Evolutionary conservation across 1,139 yeast species (phyloP).

Genomic region (Kluyveromyces sp.): DNA sequence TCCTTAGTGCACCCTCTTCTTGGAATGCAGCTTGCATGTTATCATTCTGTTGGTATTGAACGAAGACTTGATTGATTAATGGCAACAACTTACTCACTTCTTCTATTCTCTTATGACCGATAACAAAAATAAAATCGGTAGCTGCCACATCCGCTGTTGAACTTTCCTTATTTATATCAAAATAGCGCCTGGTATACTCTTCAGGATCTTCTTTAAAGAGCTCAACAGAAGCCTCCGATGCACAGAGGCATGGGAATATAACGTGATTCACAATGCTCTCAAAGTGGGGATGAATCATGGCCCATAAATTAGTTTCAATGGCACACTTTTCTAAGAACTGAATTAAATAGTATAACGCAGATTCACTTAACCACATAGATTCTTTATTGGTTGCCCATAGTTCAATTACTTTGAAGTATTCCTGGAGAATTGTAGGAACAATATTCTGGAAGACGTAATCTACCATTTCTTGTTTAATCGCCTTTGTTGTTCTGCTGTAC

Average conservation of each 20-base stretch:
- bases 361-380: conserved; percentile 53
- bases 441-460: conserved; percentile 42
- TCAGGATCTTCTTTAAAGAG: conserved; percentile 67
- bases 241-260: conserved; percentile 55
- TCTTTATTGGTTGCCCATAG: conserved; percentile 42
- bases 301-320: conserved; percentile 45
- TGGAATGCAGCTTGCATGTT: conserved; percentile 51
- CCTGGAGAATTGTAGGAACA: conserved; percentile 53
- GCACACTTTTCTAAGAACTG: conserved; percentile 57
- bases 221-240: conserved; percentile 48
- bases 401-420: conserved; percentile 53
- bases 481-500: conserved; percentile 33
- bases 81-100: conserved; percentile 39
- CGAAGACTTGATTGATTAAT: conserved; percentile 46
- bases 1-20: conserved; percentile 77
- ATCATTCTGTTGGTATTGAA: conserved; percentile 24
- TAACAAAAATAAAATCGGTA: conserved; percentile 55
- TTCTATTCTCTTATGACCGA: conserved; percentile 42
- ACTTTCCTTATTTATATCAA: conserved; percentile 63
- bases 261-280: conserved; percentile 53
- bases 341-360: conserved; percentile 53
- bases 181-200: conserved; percentile 62
- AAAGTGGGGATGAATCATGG: conserved; percentile 46
- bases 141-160: conserved; percentile 79
- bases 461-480: conserved; percentile 38